Base-by-base conservation (phyloP, 2,329 filamentous ascomycete genomes). In the Aureobasidium mangrovei region DNA sequence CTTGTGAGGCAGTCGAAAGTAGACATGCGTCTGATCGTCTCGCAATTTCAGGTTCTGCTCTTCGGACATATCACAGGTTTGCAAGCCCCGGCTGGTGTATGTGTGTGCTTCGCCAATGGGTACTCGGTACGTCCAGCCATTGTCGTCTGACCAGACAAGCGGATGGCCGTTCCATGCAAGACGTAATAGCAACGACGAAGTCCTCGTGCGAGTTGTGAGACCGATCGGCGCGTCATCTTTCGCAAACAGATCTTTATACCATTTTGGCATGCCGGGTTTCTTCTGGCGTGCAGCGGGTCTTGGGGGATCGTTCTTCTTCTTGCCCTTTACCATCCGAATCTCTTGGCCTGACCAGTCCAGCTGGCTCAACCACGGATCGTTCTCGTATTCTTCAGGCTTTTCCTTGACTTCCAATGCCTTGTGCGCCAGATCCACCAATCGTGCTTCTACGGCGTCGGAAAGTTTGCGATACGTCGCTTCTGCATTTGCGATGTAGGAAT, bases 271-370 rank as follows among this genome's bases (percentile, higher is more conserved):
- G 10, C 93, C 93, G 0, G 91, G 91, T 72, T 86, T 89, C 76
- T 97, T 98, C 67, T 98, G 93, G 43, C 86, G 78, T 8, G 84
- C 84, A 6, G 84, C 86, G 31, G 85, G 89, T 42, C 89, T 77
- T 2, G 86, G 85, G 8, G 85, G 83, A 54, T 94, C 88, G 7
- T 74, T 76, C 68, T 95, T 96, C 70, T 86, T 91, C 73, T 93
- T 96, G 3, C 85, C 86, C 67, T 96, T 97, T 26, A 83, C 84
- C 86, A 91, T 93, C 66, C 82, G 91, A 58, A 95, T 78, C 67
- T 95, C 88, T 69, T 97, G 91, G 3, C 88, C 89, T 0, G 88
- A 87, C 93, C 93, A 98, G 73, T 98, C 91, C 51, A 98, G 79
- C 73, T 98, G 93, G 59, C 79, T 80, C 64, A 98, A 70, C 94